Conservation (phyloP, 2,329 filamentous ascomycete genomes). For the Daldinia sp. region DNA sequence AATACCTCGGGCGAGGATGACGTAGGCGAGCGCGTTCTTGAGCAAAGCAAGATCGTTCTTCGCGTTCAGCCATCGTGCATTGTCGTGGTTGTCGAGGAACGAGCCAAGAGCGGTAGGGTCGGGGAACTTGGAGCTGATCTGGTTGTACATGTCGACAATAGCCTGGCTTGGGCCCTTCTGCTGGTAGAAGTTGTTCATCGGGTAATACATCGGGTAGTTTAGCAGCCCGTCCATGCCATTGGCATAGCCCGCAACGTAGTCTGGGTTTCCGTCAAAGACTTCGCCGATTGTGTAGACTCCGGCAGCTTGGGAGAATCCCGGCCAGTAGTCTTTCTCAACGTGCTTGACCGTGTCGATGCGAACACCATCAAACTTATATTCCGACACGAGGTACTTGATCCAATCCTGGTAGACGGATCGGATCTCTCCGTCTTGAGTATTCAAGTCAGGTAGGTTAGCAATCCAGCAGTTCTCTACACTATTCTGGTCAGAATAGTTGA, state of each 20-base stretch:
- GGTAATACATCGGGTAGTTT: conserved; percentile 64
- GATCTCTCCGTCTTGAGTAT: conserved; percentile 65
- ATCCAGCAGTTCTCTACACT: conserved; percentile 65
- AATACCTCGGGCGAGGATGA: conserved; percentile 71
- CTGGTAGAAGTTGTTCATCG: conserved; percentile 55
- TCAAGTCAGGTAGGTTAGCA: conserved; percentile 71
- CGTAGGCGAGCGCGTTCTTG: conserved; percentile 71
- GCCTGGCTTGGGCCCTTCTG: conserved; percentile 55
- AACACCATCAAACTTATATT: conserved; percentile 72
- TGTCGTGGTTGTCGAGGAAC: conserved; percentile 72
- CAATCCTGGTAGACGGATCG: conserved; percentile 67
- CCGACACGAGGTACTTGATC: conserved; percentile 67
- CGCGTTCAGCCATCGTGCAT: conserved; percentile 64
- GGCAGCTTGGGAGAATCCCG: conserved; percentile 63
- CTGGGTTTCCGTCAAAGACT: conserved; percentile 66
- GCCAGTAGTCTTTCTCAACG: conserved; percentile 70
- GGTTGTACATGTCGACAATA: conserved; percentile 56
- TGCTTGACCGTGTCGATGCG: conserved; percentile 73
- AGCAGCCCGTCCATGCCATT: conserved; percentile 68
- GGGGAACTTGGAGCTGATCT: conserved; percentile 54
- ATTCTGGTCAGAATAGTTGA: conserved; percentile 65
- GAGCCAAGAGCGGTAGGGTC: conserved; percentile 61
- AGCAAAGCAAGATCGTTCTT: conserved; percentile 67
- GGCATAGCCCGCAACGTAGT: conserved; percentile 66
- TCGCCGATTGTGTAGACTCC: conserved; percentile 73